These are phyloP conservation scores for Endothia cerciana DNA, from an alignment of 2,329 filamentous ascomycete species.

Conservation along the genomic window DNA sequence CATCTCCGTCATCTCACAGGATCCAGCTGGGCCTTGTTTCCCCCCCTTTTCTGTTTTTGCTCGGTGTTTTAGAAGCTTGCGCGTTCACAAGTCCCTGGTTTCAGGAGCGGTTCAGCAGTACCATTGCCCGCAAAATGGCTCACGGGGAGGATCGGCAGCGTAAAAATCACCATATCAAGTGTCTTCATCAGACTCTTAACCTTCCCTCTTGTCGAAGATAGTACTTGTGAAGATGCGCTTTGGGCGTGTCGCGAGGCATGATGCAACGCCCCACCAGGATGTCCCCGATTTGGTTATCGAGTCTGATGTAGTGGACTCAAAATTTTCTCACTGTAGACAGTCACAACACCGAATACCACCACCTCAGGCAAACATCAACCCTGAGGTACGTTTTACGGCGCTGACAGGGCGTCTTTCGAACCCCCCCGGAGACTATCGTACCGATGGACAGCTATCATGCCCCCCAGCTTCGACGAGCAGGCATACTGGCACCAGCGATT, in stretches of 20 bases:
- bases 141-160: too few species aligned
- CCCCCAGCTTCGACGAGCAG: slow-evolving; percentile 51
- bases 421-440: background rate
- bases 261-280: background rate
- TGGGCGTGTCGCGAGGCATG: background rate
- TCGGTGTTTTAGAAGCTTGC: too few species aligned
- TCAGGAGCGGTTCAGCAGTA: too few species aligned
- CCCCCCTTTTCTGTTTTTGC: too few species aligned
- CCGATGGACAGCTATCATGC: slow-evolving; percentile 23
- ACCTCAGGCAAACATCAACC: background rate
- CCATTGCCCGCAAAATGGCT: too few species aligned
- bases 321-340: background rate
- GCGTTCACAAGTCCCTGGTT: too few species aligned
- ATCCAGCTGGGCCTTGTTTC: too few species aligned
- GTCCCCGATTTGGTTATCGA: background rate
- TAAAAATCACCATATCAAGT: background rate
- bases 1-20: too few species aligned
- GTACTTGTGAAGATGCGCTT: background rate
- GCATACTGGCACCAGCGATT: slow-evolving; percentile 56
- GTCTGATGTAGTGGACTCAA: slow-evolving; percentile 1
- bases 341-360: background rate
- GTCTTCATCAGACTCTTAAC: background rate
- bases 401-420: background rate
- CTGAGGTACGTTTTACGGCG: background rate
- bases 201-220: background rate